Conservation (phyloP, 2,329 filamentous ascomycete genomes). For the Chalaropsis ovoidea region DNA sequence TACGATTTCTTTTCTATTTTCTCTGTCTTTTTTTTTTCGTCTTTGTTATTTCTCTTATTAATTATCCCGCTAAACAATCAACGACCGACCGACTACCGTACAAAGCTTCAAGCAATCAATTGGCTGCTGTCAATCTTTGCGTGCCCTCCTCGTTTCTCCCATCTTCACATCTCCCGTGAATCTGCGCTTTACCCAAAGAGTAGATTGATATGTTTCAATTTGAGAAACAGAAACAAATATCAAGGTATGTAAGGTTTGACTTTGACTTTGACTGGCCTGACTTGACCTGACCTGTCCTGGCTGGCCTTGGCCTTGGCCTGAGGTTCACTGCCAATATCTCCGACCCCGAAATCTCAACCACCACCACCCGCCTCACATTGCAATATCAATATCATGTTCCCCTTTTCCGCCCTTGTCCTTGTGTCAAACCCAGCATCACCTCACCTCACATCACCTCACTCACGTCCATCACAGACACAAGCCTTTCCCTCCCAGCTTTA, state of each 20-base stretch:
- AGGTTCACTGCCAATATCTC: not conserved
- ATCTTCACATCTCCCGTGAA: not conserved
- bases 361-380: not conserved
- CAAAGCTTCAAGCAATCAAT: not conserved
- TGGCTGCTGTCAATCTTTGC: not conserved
- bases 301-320: not conserved
- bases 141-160: not conserved
- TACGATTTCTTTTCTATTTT: not conserved
- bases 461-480: not conserved
- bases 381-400: not conserved
- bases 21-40: not conserved
- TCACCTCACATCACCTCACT: not conserved
- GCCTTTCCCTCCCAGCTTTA: not conserved
- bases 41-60: constrained; percentile 9
- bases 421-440: not conserved
- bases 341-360: not conserved
- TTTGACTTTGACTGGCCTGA: not conserved
- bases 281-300: not conserved
- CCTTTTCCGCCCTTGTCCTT: constrained; percentile 7
- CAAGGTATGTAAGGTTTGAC: not conserved
- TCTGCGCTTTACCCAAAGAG: not conserved
- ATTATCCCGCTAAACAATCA: constrained; percentile 1
- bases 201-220: constrained; percentile 9
- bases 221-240: constrained; percentile 4
- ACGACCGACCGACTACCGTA: not conserved